These are phyloP conservation scores for Datisca glomerata DNA, from an alignment of 306 rosid genomes.

Conservation along the genomic window DNA sequence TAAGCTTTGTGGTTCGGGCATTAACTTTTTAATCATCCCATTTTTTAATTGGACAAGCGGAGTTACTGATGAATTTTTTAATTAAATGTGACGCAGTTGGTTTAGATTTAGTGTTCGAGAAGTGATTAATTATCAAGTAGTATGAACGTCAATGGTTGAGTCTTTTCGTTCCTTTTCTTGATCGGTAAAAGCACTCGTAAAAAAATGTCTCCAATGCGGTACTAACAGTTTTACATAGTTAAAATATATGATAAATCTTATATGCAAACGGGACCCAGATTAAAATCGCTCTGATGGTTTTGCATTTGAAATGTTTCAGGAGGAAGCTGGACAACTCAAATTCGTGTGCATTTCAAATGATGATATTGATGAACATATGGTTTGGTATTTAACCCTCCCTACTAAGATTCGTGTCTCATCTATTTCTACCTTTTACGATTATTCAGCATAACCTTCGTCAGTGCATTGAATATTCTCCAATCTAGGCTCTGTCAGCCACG, in stretches of 20 bases:
- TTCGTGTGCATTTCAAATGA: slow-evolving; percentile 71
- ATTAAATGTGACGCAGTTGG: no score
- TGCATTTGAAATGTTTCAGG: slow-evolving; percentile 29
- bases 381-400: slow-evolving; percentile 49
- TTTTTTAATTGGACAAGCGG: not conserved
- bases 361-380: slow-evolving; percentile 81
- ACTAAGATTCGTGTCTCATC: not conserved
- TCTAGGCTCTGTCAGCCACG: not conserved
- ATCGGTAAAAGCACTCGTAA: no score
- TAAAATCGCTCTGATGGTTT: not conserved
- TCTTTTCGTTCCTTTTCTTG: no score
- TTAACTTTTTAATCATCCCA: not conserved
- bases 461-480: not conserved
- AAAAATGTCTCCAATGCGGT: no score
- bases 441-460: not conserved
- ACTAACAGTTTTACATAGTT: no score
- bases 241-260: no score
- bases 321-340: slow-evolving; percentile 81
- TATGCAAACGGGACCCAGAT: not conserved
- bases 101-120: no score
- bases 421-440: not conserved
- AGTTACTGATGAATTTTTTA: not conserved
- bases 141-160: no score
- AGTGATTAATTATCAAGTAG: no score
- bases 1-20: slow-evolving; percentile 1